Conservation (phyloP, 2,329 filamentous ascomycete species). For the Neofusicoccum umdonicola region DNA sequence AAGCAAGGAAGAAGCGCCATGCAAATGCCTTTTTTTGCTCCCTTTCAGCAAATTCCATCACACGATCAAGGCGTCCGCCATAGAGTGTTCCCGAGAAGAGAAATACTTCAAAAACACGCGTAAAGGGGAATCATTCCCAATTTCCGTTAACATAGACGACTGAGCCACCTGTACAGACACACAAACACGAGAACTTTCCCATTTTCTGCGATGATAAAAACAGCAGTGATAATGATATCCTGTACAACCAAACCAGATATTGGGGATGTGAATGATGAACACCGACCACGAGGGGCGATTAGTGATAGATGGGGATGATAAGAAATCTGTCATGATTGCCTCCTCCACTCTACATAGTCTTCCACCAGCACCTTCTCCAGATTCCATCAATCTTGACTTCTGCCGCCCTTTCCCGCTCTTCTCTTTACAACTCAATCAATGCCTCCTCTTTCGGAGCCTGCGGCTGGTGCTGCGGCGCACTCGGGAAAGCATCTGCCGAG, state of each 20-base stretch:
- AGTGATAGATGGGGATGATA: not conserved
- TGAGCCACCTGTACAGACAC: no score
- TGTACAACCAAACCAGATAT: not conserved
- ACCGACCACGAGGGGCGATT: not conserved
- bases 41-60: no score
- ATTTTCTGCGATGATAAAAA: not conserved
- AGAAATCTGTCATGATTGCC: not conserved
- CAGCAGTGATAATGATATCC: not conserved
- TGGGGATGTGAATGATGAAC: not conserved
- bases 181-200: not conserved
- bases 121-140: no score
- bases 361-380: not conserved
- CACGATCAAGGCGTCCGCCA: no score
- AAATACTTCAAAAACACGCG: no score
- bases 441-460: conserved; percentile 66
- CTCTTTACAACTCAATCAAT: conserved; percentile 70
- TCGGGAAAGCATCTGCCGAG: conserved; percentile 58
- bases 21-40: no score
- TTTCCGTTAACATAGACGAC: no score
- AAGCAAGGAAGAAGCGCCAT: no score
- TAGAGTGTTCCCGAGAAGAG: no score
- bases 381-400: not conserved
- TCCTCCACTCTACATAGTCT: not conserved
- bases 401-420: not conserved
- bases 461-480: conserved; percentile 57